A percentile compares a stretch with the other conserved stretches of the same genome.
phyloP scores from a whole-genome alignment of 2,329 filamentous ascomycete species.

The Fonsecaea monophora region DNA sequence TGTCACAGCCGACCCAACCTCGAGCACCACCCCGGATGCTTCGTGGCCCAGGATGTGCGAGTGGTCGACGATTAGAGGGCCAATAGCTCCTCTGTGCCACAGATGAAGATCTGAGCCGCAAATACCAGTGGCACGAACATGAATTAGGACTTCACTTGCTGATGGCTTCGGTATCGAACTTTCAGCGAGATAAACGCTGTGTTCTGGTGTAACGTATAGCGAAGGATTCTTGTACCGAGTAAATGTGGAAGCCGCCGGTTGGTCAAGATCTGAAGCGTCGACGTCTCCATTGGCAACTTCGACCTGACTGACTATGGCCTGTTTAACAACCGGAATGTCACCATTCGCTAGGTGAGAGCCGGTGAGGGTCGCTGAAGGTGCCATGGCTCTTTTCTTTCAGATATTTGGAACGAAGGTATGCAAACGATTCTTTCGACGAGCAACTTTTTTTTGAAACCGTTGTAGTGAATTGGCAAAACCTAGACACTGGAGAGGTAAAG shows the following conservation, averaged over 20 bases:
- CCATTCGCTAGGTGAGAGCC: background rate
- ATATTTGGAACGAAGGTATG: background rate
- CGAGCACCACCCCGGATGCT: constrained; percentile 42
- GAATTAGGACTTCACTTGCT: constrained; percentile 51
- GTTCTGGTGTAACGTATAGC: constrained; percentile 66
- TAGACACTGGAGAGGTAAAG: background rate
- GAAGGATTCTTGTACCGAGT: constrained; percentile 57
- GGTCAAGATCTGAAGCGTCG: background rate
- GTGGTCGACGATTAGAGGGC: constrained; percentile 66
- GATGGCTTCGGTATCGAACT: constrained; percentile 63
- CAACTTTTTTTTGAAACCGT: no score
- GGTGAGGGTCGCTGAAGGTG: background rate
- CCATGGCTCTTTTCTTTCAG: background rate
- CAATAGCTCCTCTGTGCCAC: constrained; percentile 47
- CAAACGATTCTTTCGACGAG: background rate
- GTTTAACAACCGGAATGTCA: background rate
- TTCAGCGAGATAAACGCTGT: constrained; percentile 63
- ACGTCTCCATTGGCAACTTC: background rate
- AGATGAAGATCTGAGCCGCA: constrained; percentile 53
- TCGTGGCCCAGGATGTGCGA: constrained; percentile 58
- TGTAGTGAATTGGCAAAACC: no score
- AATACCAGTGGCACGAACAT: constrained; percentile 52
- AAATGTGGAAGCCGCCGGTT: background rate
- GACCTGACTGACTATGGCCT: background rate
- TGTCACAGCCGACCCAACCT: constrained; percentile 39